These are phyloP conservation scores for Cryphonectria nitschkei DNA, from an alignment of 2,329 filamentous ascomycete genomes.

Conservation along the genomic window DNA sequence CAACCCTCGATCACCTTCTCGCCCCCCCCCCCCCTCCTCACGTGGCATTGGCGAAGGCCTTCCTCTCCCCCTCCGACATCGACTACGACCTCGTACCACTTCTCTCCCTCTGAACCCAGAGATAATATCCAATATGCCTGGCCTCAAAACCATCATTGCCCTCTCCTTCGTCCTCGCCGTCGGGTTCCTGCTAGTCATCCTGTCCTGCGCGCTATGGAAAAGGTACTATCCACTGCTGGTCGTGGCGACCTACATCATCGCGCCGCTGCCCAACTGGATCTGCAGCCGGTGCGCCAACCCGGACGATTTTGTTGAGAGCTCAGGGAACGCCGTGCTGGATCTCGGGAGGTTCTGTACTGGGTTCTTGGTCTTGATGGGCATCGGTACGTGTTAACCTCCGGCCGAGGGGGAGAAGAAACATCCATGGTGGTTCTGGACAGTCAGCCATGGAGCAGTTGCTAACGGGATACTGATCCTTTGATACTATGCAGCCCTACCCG, in stretches of 20 bases:
- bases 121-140: slow-evolving; percentile 58
- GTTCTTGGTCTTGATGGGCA: slow-evolving; percentile 95
- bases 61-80: not conserved
- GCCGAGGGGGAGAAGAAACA: not conserved
- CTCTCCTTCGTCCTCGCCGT: slow-evolving; percentile 99
- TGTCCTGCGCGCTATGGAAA: slow-evolving; percentile 92
- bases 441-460: not conserved
- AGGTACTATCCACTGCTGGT: slow-evolving; percentile 95
- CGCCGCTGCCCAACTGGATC: slow-evolving; percentile 95
- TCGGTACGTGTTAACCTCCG: slow-evolving; percentile 66
- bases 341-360: slow-evolving; percentile 93
- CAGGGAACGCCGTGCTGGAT: slow-evolving; percentile 83
- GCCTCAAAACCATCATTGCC: slow-evolving; percentile 98
- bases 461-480: slow-evolving; percentile 17
- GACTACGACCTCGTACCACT: slow-evolving; percentile 9
- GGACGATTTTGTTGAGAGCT: slow-evolving; percentile 91
- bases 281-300: slow-evolving; percentile 85
- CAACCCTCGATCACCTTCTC: not conserved
- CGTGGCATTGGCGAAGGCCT: not conserved
- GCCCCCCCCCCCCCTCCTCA: not conserved
- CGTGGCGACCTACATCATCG: slow-evolving; percentile 91
- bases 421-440: not conserved
- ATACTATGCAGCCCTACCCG: slow-evolving; percentile 72
- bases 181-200: slow-evolving; percentile 97
- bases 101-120: slow-evolving; percentile 13